Conservation (phyloP, 2,329 filamentous ascomycete genomes). For the Colletotrichum abscissum region DNA sequence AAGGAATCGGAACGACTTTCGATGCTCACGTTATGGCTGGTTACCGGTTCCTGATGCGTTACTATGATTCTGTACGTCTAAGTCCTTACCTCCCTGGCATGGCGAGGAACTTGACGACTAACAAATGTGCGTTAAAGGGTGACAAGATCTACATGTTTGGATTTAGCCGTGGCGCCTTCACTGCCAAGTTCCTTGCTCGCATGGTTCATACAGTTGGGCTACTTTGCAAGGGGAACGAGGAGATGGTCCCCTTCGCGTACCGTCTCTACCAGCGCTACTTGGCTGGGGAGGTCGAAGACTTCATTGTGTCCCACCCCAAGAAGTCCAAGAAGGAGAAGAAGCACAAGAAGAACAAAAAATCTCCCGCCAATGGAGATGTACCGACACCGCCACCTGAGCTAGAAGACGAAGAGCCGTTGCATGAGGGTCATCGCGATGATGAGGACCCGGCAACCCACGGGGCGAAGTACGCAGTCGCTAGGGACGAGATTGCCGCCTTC, state of each 20-base stretch:
- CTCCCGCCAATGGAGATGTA: background rate
- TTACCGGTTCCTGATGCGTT: slow-evolving; percentile 66
- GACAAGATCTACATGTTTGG: slow-evolving; percentile 67
- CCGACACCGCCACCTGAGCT: slow-evolving; percentile 36
- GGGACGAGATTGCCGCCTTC: slow-evolving; percentile 56
- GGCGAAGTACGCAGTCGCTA: slow-evolving; percentile 38
- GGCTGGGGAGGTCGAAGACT: slow-evolving; percentile 50
- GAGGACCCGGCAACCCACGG: slow-evolving; percentile 39
- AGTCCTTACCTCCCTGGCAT: background rate
- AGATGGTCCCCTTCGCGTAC: slow-evolving; percentile 64
- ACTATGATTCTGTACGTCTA: slow-evolving; percentile 54
- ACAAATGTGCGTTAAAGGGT: slow-evolving; percentile 41
- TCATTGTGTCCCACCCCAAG: slow-evolving; percentile 38
- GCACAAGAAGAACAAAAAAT: slow-evolving; percentile 37
- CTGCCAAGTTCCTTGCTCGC: slow-evolving; percentile 62
- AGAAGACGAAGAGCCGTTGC: slow-evolving; percentile 42
- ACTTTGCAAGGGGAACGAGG: slow-evolving; percentile 62
- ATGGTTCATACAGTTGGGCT: slow-evolving; percentile 63
- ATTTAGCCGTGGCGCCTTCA: slow-evolving; percentile 64
- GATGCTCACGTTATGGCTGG: slow-evolving; percentile 63
- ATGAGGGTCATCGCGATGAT: slow-evolving; percentile 30
- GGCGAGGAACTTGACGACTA: background rate
- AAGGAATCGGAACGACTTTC: slow-evolving; percentile 58
- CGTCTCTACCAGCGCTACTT: slow-evolving; percentile 55
- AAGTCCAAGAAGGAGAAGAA: slow-evolving; percentile 19